These are phyloP conservation scores for Shiraia bambusicola DNA, from an alignment of 2,329 filamentous ascomycete species.

Conservation along the genomic window DNA sequence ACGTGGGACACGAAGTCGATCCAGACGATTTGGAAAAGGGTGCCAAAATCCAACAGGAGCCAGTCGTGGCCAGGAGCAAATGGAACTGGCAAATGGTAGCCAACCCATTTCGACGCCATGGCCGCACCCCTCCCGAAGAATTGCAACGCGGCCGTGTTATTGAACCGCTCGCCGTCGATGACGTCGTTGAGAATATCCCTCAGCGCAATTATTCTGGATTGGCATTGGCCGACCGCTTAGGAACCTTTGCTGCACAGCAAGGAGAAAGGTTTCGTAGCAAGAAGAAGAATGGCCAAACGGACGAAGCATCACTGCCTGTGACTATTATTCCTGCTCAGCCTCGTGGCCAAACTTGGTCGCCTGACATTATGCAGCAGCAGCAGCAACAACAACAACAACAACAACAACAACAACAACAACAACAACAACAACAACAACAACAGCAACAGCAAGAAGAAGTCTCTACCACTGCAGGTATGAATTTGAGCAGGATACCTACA, in stretches of 20 bases:
- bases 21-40: slow-evolving; percentile 36
- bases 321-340: slow-evolving; percentile 63
- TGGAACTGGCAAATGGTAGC: slow-evolving; percentile 54
- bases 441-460: slow-evolving; percentile 21
- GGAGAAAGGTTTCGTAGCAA: slow-evolving; percentile 48
- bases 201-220: slow-evolving; percentile 49
- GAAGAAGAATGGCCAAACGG: slow-evolving; percentile 34
- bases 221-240: slow-evolving; percentile 49
- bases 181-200: slow-evolving; percentile 38
- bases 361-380: slow-evolving; percentile 38
- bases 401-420: slow-evolving; percentile 20
- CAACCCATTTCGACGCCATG: slow-evolving; percentile 61
- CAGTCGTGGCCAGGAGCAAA: slow-evolving; percentile 19
- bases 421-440: slow-evolving; percentile 25
- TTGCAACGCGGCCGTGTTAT: slow-evolving; percentile 59
- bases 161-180: slow-evolving; percentile 43
- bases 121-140: slow-evolving; percentile 60
- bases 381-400: slow-evolving; percentile 23
- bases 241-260: slow-evolving; percentile 53
- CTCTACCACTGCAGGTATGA: slow-evolving; percentile 13
- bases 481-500: slow-evolving; percentile 20
- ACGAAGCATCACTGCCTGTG: slow-evolving; percentile 53
- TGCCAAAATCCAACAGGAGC: slow-evolving; percentile 17
- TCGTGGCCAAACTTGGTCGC: slow-evolving; percentile 58
- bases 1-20: slow-evolving; percentile 9